phyloP scores from a whole-genome alignment of 2,329 filamentous ascomycete species.

The Clonostachys rhizophaga region DNA sequence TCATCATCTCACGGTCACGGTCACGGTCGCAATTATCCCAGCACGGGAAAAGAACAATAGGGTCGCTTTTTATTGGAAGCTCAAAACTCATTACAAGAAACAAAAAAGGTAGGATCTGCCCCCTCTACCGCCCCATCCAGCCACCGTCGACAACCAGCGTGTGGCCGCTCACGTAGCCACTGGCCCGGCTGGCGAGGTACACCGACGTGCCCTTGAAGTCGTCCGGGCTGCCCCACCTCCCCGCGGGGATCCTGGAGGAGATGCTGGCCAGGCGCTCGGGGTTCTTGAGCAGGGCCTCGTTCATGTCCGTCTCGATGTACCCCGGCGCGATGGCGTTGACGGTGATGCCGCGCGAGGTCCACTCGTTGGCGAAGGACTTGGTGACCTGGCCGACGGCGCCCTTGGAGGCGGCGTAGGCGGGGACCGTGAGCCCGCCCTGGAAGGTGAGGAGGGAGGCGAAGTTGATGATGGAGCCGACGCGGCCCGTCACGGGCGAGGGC shows the following conservation, averaged over 20 bases:
- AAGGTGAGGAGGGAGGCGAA: slow-evolving; percentile 77
- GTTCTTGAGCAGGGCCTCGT: slow-evolving; percentile 73
- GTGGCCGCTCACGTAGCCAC: slow-evolving; percentile 78
- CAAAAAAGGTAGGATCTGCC: background rate
- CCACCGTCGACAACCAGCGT: slow-evolving; percentile 82
- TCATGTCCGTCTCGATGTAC: slow-evolving; percentile 95
- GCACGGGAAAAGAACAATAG: too few species aligned
- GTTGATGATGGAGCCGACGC: slow-evolving; percentile 75
- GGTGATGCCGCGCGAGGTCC: slow-evolving; percentile 71
- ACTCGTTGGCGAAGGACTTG: slow-evolving; percentile 83
- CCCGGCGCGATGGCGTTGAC: slow-evolving; percentile 89
- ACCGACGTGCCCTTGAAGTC: slow-evolving; percentile 85
- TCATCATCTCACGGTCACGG: too few species aligned
- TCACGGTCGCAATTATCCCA: too few species aligned
- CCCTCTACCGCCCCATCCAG: slow-evolving; percentile 76
- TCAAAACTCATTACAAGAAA: too few species aligned
- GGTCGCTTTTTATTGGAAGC: too few species aligned
- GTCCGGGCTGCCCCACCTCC: slow-evolving; percentile 76
- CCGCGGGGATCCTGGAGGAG: slow-evolving; percentile 75
- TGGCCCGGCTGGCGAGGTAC: slow-evolving; percentile 72
- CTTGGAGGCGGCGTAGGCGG: slow-evolving; percentile 83
- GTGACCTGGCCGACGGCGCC: slow-evolving; percentile 82
- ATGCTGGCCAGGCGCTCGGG: slow-evolving; percentile 67
- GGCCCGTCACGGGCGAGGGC: slow-evolving; percentile 39
- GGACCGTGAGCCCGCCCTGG: slow-evolving; percentile 84